A percentile compares a stretch with the other conserved stretches of the same genome.
phyloP scores from a whole-genome alignment of 441 rosid genomes.

The Iberis amara region DNA sequence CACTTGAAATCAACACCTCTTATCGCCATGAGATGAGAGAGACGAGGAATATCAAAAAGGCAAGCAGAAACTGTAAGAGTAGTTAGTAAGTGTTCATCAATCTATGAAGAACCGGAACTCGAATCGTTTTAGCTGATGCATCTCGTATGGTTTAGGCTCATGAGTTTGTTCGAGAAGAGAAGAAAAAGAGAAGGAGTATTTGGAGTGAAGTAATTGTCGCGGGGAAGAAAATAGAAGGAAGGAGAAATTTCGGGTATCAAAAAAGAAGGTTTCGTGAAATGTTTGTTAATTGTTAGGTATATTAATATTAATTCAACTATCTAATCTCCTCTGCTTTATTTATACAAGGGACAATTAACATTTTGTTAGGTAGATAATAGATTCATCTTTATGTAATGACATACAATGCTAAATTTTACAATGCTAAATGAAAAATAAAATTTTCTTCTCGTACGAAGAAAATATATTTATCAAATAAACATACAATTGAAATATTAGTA shows the following conservation, averaged over 20 bases:
- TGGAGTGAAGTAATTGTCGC: not conserved
- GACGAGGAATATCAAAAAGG: not conserved
- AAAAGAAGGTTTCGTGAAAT: constrained; percentile 14
- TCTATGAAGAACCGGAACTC: not conserved
- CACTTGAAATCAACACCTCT: constrained; percentile 94
- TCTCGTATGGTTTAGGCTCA: not conserved
- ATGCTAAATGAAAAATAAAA: too few relatives aligned
- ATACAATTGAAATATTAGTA: too few relatives aligned
- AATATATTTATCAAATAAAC: too few relatives aligned
- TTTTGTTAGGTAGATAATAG: too few relatives aligned
- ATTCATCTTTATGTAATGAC: too few relatives aligned
- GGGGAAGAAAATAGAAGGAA: constrained; percentile 6
- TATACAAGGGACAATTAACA: too few relatives aligned
- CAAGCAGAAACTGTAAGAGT: too few relatives aligned
- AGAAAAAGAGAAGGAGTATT: not conserved
- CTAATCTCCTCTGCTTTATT: constrained; percentile 3
- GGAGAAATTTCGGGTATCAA: not conserved
- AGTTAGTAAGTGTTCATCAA: not conserved
- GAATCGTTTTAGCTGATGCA: constrained; percentile 17
- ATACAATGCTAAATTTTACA: too few relatives aligned
- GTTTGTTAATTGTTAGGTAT: constrained; percentile 5
- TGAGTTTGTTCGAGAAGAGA: not conserved
- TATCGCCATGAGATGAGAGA: constrained; percentile 49
- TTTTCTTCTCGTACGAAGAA: too few relatives aligned
- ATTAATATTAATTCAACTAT: not conserved